Conservation (phyloP, 768 basidiomycete genomes). For the Lactarius evosmus region DNA sequence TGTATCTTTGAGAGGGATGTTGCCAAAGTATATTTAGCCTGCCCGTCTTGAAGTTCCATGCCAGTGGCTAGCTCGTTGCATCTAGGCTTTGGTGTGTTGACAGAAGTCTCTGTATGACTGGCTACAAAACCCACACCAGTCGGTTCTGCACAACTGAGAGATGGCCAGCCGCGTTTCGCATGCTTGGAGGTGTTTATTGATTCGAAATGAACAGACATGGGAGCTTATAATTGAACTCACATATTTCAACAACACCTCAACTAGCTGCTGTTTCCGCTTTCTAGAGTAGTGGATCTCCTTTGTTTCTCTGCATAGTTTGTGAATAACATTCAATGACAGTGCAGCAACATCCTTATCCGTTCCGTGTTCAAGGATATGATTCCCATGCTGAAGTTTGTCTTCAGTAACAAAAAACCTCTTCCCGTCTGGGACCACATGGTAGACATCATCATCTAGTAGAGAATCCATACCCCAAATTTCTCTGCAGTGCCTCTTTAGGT, state of each 20-base stretch:
- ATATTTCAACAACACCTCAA: background rate
- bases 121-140: background rate
- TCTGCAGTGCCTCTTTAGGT: constrained; percentile 24
- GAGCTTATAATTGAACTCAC: background rate
- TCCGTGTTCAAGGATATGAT: background rate
- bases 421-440: background rate
- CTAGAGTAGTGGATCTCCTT: background rate
- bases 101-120: background rate
- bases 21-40: background rate
- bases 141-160: background rate
- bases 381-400: background rate
- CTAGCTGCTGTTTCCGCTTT: background rate
- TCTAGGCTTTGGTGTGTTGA: background rate
- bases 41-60: background rate
- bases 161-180: background rate
- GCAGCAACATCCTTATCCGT: background rate
- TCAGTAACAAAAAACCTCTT: background rate
- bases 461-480: constrained; percentile 24
- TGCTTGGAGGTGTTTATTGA: no score
- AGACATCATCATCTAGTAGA: background rate
- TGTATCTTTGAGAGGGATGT: background rate
- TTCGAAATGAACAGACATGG: background rate
- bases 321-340: background rate
- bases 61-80: background rate
- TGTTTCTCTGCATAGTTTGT: background rate